Percentiles rank a stretch among this genome's conserved stretches.
These are phyloP conservation scores for Zizania palustris DNA, from an alignment of 202 grass and related monocot genomes.

Conservation along the genomic window DNA sequence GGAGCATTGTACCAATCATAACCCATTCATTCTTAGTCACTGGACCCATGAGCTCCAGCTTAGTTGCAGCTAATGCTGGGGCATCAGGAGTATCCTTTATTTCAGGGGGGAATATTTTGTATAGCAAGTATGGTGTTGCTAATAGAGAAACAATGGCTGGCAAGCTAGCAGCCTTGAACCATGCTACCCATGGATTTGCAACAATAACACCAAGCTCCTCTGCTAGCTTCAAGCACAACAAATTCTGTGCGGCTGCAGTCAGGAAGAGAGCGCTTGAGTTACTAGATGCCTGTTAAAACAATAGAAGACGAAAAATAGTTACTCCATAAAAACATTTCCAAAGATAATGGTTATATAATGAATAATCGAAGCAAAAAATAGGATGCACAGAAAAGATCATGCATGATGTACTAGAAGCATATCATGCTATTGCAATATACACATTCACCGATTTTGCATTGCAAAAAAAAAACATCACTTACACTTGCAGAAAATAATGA, in stretches of 20 bases:
- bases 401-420: neutral
- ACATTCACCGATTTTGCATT: too few relatives aligned
- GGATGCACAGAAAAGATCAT: neutral
- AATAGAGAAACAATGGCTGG: constrained; percentile 75
- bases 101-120: constrained; percentile 90
- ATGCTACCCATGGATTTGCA: constrained; percentile 81
- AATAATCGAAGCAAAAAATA: neutral
- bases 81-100: constrained; percentile 91
- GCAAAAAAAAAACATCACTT: too few relatives aligned
- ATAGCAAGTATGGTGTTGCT: constrained; percentile 73
- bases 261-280: constrained; percentile 91
- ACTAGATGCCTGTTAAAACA: constrained; percentile 64
- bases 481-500: too few relatives aligned
- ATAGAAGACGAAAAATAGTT: constrained; percentile 23
- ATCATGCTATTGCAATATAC: too few relatives aligned
- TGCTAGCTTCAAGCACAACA: constrained; percentile 92
- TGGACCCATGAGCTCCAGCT: constrained; percentile 81
- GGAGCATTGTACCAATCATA: constrained; percentile 91
- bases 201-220: constrained; percentile 88
- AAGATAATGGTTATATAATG: neutral
- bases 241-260: constrained; percentile 93
- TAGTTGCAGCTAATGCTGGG: constrained; percentile 73
- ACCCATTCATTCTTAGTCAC: constrained; percentile 86
- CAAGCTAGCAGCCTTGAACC: constrained; percentile 94
- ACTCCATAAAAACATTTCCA: neutral